These are phyloP conservation scores for Cyberlindnera mrakii DNA, from an alignment of 805 yeast species.

Conservation along the genomic window DNA sequence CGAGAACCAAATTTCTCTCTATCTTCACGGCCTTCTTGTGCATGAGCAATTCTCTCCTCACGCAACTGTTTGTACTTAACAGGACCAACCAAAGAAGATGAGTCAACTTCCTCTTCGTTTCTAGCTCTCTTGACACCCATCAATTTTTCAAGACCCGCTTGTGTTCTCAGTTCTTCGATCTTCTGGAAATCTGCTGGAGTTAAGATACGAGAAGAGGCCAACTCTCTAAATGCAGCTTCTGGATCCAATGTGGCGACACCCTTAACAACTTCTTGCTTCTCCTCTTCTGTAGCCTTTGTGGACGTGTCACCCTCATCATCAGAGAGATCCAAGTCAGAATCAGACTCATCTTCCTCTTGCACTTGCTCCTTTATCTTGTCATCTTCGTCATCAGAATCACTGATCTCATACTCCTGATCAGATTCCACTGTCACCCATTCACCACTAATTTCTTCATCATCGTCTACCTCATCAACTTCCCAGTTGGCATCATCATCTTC, in stretches of 20 bases:
- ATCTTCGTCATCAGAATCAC: conserved; percentile 37
- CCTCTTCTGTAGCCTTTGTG: conserved; percentile 11
- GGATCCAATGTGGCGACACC: conserved; percentile 31
- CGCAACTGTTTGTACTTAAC: conserved; percentile 71
- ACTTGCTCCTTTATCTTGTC: conserved; percentile 30
- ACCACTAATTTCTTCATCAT: conserved; percentile 62
- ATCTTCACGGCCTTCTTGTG: conserved; percentile 88
- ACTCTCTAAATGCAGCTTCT: conserved; percentile 43
- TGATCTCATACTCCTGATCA: conserved; percentile 65
- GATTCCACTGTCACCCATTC: conserved; percentile 90
- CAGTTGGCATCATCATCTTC: conserved; percentile 59
- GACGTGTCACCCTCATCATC: conserved; percentile 27
- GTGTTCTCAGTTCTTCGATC: conserved; percentile 75
- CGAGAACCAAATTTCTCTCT: conserved; percentile 87
- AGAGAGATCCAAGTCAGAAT: conserved; percentile 46
- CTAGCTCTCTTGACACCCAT: conserved; percentile 57
- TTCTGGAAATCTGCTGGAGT: conserved; percentile 99
- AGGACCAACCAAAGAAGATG: conserved; percentile 69
- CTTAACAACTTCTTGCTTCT: conserved; percentile 24
- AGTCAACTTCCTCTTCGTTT: conserved; percentile 85
- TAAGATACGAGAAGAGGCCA: conserved; percentile 70
- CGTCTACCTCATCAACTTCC: conserved; percentile 46
- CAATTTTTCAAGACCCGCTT: conserved; percentile 80
- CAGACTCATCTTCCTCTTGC: conserved; percentile 41
- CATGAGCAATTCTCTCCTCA: conserved; percentile 85